Evolutionary conservation across 306 rosid species (phyloP), one percentile per base, ranked within the genome.

Genomic region (Pueraria montana): DNA sequence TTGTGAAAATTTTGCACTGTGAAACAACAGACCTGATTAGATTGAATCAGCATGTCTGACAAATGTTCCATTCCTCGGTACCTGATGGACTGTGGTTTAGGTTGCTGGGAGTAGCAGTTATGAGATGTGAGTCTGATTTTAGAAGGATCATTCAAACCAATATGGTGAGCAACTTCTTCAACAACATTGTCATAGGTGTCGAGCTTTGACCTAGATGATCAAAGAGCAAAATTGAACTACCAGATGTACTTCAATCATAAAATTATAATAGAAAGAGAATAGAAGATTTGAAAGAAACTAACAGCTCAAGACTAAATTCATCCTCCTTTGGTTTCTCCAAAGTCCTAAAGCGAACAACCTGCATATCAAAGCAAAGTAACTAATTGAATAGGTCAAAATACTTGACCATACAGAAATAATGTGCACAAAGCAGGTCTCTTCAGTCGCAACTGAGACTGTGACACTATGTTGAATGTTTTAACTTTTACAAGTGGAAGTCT

Each of bases 241-340:
- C 23, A 53, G 72, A 55, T 53, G 55, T 42, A 69, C 72, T 32
- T 18, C 49, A 56, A 26, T 42, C 11, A 42, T 46, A 18, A 74
- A 16, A 63, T 80, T 21, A 18, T 20, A 21, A 58, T 1, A 59
- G 69, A 53, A 13, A 46, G 27, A 69, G 42, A 75, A 32, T 74
- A 9, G 53, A 61, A 50, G 43, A 17, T 21, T 67, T 27, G 17
- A 56, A 59, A 84, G 74, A 61, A 72, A 87, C 97, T 89, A 76
- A 95, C 99, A 95, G 84, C 76, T 95, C 97, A 49, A 93, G 87
- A 83, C 86, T 87, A 78, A 95, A 95, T 63, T 92, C 96, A 52
- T 95, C 98, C 82, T 95, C 99, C 70, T 95, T 95, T 11, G 99
- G 98, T 82, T 86, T 93, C 88, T 93, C 97, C 87, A 95, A 85